Percentiles rank a stretch among this genome's conserved stretches.
These are phyloP conservation scores for Pholiota microspora DNA, from an alignment of 768 basidiomycete genomes.

Conservation along the genomic window DNA sequence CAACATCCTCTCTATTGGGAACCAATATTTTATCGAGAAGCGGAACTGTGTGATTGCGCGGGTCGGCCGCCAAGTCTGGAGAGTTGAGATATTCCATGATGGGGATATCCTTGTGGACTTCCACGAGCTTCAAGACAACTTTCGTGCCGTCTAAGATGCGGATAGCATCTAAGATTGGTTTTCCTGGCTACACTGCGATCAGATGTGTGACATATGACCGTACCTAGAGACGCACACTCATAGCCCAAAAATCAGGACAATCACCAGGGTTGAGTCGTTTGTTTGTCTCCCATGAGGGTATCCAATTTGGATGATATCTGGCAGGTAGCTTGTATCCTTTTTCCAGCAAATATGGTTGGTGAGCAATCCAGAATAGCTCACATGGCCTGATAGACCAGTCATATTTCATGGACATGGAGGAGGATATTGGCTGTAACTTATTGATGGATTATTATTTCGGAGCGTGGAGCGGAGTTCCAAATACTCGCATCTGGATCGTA, in stretches of 20 bases:
- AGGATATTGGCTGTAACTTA: no score
- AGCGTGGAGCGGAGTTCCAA: no score
- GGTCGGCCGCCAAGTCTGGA: neutral
- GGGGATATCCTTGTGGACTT: neutral
- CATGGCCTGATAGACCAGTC: neutral
- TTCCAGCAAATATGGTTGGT: neutral
- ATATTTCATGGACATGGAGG: no score
- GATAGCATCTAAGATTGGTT: neutral
- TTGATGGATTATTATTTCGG: no score
- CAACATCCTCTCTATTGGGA: neutral
- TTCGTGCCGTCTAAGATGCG: constrained; percentile 2
- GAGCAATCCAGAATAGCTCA: neutral
- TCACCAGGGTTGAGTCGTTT: neutral
- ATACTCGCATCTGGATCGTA: no score
- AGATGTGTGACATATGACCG: neutral
- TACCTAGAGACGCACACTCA: neutral
- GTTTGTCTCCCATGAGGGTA: neutral
- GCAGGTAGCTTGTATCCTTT: neutral
- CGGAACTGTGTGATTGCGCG: constrained; percentile 4
- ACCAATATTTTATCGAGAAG: neutral
- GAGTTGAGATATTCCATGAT: neutral
- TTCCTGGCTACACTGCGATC: neutral
- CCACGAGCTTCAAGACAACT: constrained; percentile 4
- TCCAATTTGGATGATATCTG: neutral
- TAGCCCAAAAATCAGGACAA: constrained; percentile 1